A percentile compares a stretch with the other conserved stretches of the same genome.
phyloP scores from a whole-genome alignment of 208 protist species.

The Paratrypanosoma confusum region DNA sequence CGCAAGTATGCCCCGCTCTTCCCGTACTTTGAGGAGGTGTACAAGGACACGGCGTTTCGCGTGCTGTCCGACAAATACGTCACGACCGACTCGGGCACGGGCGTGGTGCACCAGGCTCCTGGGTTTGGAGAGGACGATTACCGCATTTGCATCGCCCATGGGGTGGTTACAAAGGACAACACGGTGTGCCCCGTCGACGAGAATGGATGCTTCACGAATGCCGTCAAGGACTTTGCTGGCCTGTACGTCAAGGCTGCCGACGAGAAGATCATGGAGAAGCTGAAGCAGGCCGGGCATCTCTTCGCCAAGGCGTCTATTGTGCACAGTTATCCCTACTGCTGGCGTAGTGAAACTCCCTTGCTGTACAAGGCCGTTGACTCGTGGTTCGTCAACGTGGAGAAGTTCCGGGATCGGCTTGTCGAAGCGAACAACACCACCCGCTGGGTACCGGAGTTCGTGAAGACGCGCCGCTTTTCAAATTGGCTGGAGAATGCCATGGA shows the following conservation, averaged over 20 bases:
- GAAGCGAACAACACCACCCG: constrained; percentile 91
- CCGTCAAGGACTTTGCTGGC: constrained; percentile 94
- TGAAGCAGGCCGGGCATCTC: constrained; percentile 91
- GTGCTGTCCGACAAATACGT: constrained; percentile 96
- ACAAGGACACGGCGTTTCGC: constrained; percentile 74
- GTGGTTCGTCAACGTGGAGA: constrained; percentile 98
- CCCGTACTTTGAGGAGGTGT: constrained; percentile 87
- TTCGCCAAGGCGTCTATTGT: constrained; percentile 81
- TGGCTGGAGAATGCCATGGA: constrained; percentile 97
- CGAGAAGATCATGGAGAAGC: constrained; percentile 86
- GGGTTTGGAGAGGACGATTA: constrained; percentile 99
- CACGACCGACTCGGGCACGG: constrained; percentile 96
- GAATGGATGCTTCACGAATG: constrained; percentile 92
- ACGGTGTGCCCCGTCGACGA: constrained; percentile 98
- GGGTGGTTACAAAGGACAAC: constrained; percentile 87
- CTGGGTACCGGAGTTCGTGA: constrained; percentile 98
- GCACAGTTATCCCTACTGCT: constrained; percentile 99
- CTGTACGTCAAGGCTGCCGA: constrained; percentile 97
- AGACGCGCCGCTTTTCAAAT: constrained; percentile 98
- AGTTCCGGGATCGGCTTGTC: constrained; percentile 93
- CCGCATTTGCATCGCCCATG: constrained; percentile 89
- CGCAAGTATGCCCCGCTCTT: constrained; percentile 95
- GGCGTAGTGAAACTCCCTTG: constrained; percentile 97
- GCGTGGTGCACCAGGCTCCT: constrained; percentile 99
- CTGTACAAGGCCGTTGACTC: constrained; percentile 97